phyloP scores from a whole-genome alignment of 176 grass and related monocot species.

The Oropetium thomaeum region DNA sequence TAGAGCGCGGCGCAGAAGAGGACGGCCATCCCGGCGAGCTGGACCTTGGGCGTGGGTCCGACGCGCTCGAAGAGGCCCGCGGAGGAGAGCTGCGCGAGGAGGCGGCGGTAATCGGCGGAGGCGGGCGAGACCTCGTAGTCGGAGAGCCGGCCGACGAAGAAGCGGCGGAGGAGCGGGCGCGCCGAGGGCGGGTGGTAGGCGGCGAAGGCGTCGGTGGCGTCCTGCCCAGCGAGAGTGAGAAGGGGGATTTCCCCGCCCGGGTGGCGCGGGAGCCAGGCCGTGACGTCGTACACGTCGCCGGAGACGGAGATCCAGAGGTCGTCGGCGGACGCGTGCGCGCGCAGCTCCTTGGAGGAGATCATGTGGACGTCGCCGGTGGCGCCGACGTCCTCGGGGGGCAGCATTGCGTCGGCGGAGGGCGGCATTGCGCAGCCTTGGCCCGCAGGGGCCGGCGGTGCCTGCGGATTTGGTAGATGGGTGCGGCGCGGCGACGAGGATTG shows the following conservation, averaged over 20 bases:
- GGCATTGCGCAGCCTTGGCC: conserved; percentile 30
- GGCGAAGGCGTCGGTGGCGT: conserved; percentile 76
- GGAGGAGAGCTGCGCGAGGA: conserved; percentile 55
- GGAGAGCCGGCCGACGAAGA: conserved; percentile 65
- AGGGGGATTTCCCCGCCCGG: conserved; percentile 75
- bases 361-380: conserved; percentile 15
- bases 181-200: conserved; percentile 74
- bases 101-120: conserved; percentile 72
- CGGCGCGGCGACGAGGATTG: background rate
- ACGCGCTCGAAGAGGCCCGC: conserved; percentile 67
- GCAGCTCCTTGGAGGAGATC: conserved; percentile 65
- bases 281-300: conserved; percentile 88
- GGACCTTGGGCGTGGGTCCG: conserved; percentile 31
- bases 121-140: conserved; percentile 57
- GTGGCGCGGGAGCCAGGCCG: conserved; percentile 55
- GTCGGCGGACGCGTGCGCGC: conserved; percentile 31
- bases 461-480: conserved; percentile 19
- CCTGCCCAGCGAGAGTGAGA: conserved; percentile 66
- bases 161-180: conserved; percentile 52
- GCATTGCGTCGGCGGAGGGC: conserved; percentile 34
- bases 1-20: conserved; percentile 47
- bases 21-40: conserved; percentile 19
- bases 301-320: conserved; percentile 92
- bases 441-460: background rate
- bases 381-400: background rate